Evolutionary conservation across 177 flowering plant species (phyloP).

Genomic region (Vitis hybrid): DNA sequence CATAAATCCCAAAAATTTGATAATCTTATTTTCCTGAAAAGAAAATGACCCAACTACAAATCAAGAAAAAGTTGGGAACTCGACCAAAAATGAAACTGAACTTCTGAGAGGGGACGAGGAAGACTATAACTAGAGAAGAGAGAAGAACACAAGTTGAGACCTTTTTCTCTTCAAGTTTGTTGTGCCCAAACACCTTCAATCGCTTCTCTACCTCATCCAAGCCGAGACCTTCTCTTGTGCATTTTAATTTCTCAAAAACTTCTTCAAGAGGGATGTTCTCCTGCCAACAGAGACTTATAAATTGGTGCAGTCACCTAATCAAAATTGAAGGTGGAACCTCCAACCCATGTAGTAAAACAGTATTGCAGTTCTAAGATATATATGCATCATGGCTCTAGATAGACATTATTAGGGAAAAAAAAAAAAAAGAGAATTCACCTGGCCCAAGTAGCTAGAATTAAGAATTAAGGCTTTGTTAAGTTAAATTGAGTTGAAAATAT

Average conservation of each 20-base stretch:
- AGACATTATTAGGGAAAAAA: not conserved
- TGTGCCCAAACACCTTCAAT: slow-evolving; percentile 30
- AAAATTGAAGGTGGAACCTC: no score
- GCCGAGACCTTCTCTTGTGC: slow-evolving; percentile 30
- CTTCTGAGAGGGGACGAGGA: no score
- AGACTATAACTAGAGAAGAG: no score
- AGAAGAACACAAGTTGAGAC: slow-evolving; percentile 5
- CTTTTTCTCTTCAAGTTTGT: slow-evolving; percentile 42
- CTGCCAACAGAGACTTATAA: slow-evolving; percentile 8
- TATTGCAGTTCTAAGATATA: no score
- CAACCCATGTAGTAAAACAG: no score
- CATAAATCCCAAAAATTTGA: slow-evolving; percentile 39
- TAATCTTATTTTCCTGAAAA: slow-evolving; percentile 25
- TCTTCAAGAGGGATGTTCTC: slow-evolving; percentile 30
- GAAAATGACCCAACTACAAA: not conserved
- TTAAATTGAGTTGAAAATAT: no score
- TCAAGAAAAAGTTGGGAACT: not conserved
- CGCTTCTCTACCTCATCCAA: slow-evolving; percentile 25
- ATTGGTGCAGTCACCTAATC: no score
- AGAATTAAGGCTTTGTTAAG: no score
- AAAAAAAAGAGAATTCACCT: not conserved
- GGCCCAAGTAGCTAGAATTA: not conserved
- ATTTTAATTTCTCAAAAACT: slow-evolving; percentile 31
- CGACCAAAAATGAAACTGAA: not conserved
- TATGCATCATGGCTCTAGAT: no score